Percentiles rank a stretch among this genome's conserved stretches.
Conservation (phyloP, 495 filamentous ascomycete species). For the Penicillium coffeae region DNA sequence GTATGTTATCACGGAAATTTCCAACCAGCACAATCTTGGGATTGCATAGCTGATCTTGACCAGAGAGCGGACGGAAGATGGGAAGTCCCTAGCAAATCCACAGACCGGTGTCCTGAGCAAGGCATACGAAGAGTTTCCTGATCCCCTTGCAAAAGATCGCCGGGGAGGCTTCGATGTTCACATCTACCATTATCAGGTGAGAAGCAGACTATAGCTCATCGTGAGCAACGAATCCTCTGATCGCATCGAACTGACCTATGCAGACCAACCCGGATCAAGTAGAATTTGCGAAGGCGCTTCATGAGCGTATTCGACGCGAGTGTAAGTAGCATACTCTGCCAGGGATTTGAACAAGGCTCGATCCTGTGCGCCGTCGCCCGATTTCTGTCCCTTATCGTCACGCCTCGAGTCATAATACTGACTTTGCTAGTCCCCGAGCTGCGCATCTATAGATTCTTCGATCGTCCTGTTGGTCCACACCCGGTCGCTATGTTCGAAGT, state of each 20-base stretch:
- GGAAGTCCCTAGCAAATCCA: slow-evolving; percentile 62
- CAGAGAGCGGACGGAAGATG: slow-evolving; percentile 53
- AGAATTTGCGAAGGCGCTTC: slow-evolving; percentile 64
- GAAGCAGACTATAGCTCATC: neutral
- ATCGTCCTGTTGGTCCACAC: slow-evolving; percentile 77
- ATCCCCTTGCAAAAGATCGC: slow-evolving; percentile 57
- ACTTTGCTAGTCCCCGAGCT: slow-evolving; percentile 68
- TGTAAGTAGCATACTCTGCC: slow-evolving; percentile 46
- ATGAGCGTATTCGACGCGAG: slow-evolving; percentile 75
- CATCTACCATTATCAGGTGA: slow-evolving; percentile 67
- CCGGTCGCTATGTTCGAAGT: slow-evolving; percentile 88
- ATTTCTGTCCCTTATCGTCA: neutral
- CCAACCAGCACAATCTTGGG: neutral
- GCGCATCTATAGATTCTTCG: slow-evolving; percentile 74
- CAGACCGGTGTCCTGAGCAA: slow-evolving; percentile 53
- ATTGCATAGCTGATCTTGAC: neutral
- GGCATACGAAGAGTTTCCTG: slow-evolving; percentile 61
- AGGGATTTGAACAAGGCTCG: too few relatives aligned
- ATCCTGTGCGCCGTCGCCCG: too few relatives aligned
- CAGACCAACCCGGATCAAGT: slow-evolving; percentile 58
- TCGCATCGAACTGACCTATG: neutral
- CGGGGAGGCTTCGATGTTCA: slow-evolving; percentile 72
- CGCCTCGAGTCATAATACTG: neutral
- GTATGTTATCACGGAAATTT: slow-evolving; percentile 32
- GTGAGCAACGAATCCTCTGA: neutral